Evolutionary conservation across 352 stramenopile genomes (phyloP), one percentile per base, ranked within the genome.

Genomic region (Phytopythium mirpurense): DNA sequence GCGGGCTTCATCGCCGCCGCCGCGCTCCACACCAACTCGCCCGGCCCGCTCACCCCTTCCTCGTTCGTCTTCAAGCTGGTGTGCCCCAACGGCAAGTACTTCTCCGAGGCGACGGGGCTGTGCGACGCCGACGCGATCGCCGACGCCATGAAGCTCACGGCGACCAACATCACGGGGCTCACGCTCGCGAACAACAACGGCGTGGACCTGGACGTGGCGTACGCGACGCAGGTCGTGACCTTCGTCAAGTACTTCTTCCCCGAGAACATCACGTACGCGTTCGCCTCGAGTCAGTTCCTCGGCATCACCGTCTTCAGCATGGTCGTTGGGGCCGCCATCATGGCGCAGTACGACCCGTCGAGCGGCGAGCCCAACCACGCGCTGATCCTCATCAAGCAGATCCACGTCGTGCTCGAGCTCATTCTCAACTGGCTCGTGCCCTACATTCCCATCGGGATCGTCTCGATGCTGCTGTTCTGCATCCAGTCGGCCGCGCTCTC

Each of bases 381-480:
- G 26, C 73, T 80, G 19, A 59, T 85, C 23, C 61, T 88, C 5
- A 66, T 86, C 36, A 72, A 75, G 47, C 78, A 88, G 54, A 51
- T 83, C 9, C 56, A 84, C 47, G 45, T 84, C 19, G 72, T 86
- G 50, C 62, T 86, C 21, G 78, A 86, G 49, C 66, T 83, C 53
- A 78, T 86, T n/a, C 61, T 88, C 36, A 88, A 86, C 60, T 88
- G 74, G 70, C 31, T 86, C 15, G 70, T 88, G 35, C 54, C 58
- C 8, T 86, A 70, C 54, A 71, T 78, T 41, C 72, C 78, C 1
- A 44, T 83, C 5, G 67, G 68, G 27, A 82, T 70, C 42, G 45
- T 81, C 36, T 75, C 67, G 11, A 74, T 74, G 56, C 75, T 85
- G 54, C 70, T 68, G 7, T 82, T 63, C 54, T 75, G 65, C 26